Evolutionary conservation across 257 asterid genomes (phyloP), one percentile per base, ranked within the genome.

Genomic region (Orobanche coerulescens): DNA sequence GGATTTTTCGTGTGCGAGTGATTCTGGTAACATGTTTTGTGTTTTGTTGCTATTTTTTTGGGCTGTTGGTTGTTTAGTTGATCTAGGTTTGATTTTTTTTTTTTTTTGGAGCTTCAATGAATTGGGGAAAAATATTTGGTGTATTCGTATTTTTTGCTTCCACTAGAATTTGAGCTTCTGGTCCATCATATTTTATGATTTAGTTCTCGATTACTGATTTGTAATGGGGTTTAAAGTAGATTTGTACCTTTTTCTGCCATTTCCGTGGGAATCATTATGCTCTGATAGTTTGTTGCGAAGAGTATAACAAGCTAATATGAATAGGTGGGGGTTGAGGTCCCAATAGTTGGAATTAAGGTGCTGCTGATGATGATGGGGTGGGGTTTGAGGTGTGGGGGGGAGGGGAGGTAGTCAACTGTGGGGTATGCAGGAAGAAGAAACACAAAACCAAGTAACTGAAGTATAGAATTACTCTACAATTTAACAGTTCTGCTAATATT

Each of bases 51-150:
- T 5, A 22, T 46, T 63, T 33, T 33, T 60, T 57, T 16, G 53
- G 52, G 61, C 39, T 64, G 12, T 31, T 53, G 15, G 22, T 46
- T 65, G 33, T 37, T 55, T 55, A 5, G 16, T 23, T 64, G 61
- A 66, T 31, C 43, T 61, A 22, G 73, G 67, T 46, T 54, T 60
- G 19, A 10, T 48, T 70, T 39, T 20, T 49, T 36, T 36, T 1
- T 7, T 47, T 40, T 16, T 24, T 23, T 49, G 67, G 52, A 34
- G 71, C 15, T 13, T 66, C 13, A 64, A 34, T 42, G 39, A 46
- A 16, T 54, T 70, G 59, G 30, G 40, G 42, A 20, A 44, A 47
- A 65, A 36, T 65, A 37, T 53, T 16, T 3, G 20, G 33, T 20
- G 63, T 25, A 12, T 54, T 46, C 30, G 3, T 18, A 18, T 1